These are phyloP conservation scores for Pinus tabuliformis DNA, from an alignment of 75 land plant species.

Conservation along the genomic window DNA sequence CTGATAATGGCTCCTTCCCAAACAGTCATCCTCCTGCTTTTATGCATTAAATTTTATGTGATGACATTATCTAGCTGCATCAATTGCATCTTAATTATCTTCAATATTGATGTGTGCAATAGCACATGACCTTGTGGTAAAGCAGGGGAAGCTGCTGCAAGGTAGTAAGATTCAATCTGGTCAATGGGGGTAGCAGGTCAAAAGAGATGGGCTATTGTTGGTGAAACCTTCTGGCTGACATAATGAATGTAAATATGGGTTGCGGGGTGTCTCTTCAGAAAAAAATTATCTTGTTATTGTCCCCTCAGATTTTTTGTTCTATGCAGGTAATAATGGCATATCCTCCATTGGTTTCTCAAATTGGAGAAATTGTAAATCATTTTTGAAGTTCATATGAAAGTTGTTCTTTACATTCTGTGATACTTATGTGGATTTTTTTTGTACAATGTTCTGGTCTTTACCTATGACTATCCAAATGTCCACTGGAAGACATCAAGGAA, in stretches of 20 bases:
- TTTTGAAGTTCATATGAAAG: slow-evolving; percentile 11
- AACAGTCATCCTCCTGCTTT: slow-evolving; percentile 5
- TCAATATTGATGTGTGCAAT: neutral
- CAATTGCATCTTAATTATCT: neutral
- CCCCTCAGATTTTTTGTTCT: slow-evolving; percentile 9
- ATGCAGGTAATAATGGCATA: slow-evolving; percentile 13
- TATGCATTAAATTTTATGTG: neutral
- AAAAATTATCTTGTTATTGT: neutral
- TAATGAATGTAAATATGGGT: slow-evolving; percentile 14
- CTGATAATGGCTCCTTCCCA: slow-evolving; percentile 4
- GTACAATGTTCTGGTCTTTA: no score
- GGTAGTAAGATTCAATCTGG: neutral
- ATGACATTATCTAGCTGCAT: neutral
- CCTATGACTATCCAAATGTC: no score
- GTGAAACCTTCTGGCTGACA: slow-evolving; percentile 1
- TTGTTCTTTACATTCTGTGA: no score
- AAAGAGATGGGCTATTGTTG: neutral
- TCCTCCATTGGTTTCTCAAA: slow-evolving; percentile 14
- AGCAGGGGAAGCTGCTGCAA: neutral
- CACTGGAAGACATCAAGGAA: no score
- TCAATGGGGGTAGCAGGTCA: neutral
- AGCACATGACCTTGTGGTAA: neutral
- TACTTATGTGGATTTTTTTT: no score
- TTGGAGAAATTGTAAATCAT: slow-evolving; percentile 16
- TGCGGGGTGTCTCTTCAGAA: neutral